These are phyloP conservation scores for Kernera saxatilis DNA, from an alignment of 345 rosid genomes.

Conservation along the genomic window DNA sequence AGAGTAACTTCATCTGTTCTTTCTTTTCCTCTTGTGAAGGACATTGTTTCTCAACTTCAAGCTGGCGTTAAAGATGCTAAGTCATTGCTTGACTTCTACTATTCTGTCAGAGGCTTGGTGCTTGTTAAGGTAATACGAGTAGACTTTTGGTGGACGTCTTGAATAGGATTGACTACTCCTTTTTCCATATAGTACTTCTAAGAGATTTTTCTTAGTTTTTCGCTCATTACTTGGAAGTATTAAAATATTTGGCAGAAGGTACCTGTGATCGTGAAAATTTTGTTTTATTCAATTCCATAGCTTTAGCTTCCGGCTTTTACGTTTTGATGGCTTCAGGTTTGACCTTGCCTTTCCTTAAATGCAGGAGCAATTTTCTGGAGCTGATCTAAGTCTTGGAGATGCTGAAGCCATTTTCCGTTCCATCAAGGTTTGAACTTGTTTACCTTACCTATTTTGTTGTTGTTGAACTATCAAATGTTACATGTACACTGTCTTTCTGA, in stretches of 20 bases:
- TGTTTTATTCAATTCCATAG: not conserved
- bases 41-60: conserved; percentile 55
- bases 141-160: not conserved
- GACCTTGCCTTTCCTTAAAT: not conserved
- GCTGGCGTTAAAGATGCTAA: conserved; percentile 53
- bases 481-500: not conserved
- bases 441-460: not conserved
- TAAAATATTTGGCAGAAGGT: not conserved
- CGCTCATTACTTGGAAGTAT: not conserved
- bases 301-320: not conserved
- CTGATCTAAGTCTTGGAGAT: conserved; percentile 58
- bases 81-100: conserved; percentile 67
- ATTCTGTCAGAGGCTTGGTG: conserved; percentile 64
- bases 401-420: conserved; percentile 74
- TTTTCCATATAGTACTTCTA: not conserved
- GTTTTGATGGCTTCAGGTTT: not conserved
- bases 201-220: not conserved
- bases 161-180: not conserved
- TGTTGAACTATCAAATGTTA: conserved; percentile 6
- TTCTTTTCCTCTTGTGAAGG: conserved; percentile 38
- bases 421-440: conserved; percentile 60
- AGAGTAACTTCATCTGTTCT: not conserved
- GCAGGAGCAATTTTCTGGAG: conserved; percentile 63
- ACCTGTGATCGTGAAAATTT: not conserved
- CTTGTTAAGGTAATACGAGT: conserved; percentile 67